These are phyloP conservation scores for Kwoniella europaea DNA, from an alignment of 768 basidiomycete genomes.

Conservation along the genomic window DNA sequence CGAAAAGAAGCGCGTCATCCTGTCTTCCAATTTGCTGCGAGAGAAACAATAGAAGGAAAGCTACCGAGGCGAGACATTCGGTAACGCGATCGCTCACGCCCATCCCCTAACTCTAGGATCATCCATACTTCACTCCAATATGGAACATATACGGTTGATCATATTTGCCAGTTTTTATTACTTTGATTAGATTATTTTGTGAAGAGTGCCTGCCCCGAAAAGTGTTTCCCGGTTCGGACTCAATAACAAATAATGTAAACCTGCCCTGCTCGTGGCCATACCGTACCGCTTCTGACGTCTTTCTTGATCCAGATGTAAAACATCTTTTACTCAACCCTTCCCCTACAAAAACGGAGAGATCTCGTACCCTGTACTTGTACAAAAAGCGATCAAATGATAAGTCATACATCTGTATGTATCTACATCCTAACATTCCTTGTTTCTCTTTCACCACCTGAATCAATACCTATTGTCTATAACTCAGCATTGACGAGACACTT, in stretches of 20 bases:
- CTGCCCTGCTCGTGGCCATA: not conserved
- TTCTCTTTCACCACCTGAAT: constrained; percentile 1
- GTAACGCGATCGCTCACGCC: not conserved
- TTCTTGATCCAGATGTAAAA: not conserved
- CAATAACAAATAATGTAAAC: not conserved
- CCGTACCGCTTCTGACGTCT: not conserved
- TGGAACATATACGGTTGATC: too few species aligned
- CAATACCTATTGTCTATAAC: not conserved
- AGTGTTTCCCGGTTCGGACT: constrained; percentile 9
- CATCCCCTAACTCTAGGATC: not conserved
- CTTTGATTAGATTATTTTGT: not conserved
- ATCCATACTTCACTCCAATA: not conserved
- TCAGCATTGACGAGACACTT: not conserved
- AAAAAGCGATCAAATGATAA: not conserved
- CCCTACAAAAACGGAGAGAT: not conserved
- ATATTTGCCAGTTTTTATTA: not conserved
- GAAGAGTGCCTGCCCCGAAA: constrained; percentile 8
- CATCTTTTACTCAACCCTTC: not conserved
- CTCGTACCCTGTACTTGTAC: not conserved
- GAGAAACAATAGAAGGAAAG: not conserved
- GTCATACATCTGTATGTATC: constrained; percentile 3
- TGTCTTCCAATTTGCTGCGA: not conserved
- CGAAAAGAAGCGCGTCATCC: not conserved
- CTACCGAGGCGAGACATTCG: constrained; percentile 15
- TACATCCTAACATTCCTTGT: not conserved